phyloP scores from a whole-genome alignment of 169 alveolate species.

The Theileria equi region DNA sequence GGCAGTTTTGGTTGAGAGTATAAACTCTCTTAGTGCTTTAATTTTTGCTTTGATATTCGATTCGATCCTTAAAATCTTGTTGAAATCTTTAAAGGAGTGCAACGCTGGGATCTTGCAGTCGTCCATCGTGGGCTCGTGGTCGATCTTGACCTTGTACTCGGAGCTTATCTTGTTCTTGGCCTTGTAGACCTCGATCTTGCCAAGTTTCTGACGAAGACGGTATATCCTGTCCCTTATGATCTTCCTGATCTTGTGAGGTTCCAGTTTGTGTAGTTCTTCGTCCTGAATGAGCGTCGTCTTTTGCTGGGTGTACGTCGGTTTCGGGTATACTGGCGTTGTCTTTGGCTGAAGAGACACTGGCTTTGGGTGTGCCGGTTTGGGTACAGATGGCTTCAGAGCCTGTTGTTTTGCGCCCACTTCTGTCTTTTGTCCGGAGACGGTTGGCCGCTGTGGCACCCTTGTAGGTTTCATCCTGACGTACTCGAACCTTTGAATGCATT shows the following conservation, averaged over 20 bases:
- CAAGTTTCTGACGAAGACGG: slow-evolving; percentile 20
- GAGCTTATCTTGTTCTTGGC: slow-evolving; percentile 12
- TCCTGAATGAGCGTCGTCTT: neutral
- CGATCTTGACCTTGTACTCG: neutral
- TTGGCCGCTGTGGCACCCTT: too few species aligned
- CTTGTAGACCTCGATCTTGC: slow-evolving; percentile 23
- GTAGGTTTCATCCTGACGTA: neutral
- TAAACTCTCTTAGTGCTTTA: slow-evolving; percentile 13
- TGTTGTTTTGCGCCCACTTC: too few species aligned
- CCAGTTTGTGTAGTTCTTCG: neutral
- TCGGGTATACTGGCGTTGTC: too few species aligned
- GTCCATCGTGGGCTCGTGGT: slow-evolving; percentile 20
- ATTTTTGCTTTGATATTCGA: slow-evolving; percentile 26
- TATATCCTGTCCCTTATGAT: slow-evolving; percentile 32
- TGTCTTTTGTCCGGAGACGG: too few species aligned
- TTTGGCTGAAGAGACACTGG: too few species aligned
- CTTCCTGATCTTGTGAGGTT: slow-evolving; percentile 28
- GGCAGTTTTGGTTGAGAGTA: neutral
- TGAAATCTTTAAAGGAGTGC: slow-evolving; percentile 2
- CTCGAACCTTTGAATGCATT: neutral
- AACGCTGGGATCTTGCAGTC: slow-evolving; percentile 42
- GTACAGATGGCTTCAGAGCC: too few species aligned
- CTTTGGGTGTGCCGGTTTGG: too few species aligned
- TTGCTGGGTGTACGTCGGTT: too few species aligned
- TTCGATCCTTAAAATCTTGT: slow-evolving; percentile 6